Conservation (phyloP, 73 alveolate species). For the Paramecium tetraurelia region DNA sequence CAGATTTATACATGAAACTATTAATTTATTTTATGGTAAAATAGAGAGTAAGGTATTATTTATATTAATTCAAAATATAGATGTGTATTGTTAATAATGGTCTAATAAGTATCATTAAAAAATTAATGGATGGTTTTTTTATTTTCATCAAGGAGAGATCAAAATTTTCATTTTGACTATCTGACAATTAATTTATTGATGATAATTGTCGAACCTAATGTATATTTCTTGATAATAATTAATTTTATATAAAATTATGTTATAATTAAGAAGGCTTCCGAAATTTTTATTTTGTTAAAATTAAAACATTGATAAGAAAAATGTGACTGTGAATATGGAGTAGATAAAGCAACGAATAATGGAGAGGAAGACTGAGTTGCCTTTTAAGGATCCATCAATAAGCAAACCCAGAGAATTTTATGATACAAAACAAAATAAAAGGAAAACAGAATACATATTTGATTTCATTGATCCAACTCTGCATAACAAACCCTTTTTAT, state of each 20-base stretch:
- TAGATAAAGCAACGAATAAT: background rate
- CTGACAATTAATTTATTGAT: background rate
- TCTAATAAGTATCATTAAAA: background rate
- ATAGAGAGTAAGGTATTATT: background rate
- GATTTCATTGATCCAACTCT: constrained; percentile 43
- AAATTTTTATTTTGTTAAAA: background rate
- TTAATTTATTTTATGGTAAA: background rate
- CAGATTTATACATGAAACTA: background rate
- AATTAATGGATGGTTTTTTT: background rate
- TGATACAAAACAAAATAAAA: constrained; percentile 53
- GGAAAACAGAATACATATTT: constrained; percentile 47
- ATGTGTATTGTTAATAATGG: background rate
- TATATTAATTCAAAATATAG: background rate
- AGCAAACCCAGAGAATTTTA: constrained; percentile 33
- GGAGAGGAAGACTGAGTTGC: constrained; percentile 51
- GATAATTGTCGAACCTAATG: background rate
- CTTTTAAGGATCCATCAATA: constrained; percentile 31
- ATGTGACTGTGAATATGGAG: background rate
- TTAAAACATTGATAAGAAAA: background rate
- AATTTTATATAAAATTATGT: background rate
- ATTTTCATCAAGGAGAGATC: background rate
- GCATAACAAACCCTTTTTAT: background rate
- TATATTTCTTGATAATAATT: background rate
- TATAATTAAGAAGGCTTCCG: background rate
- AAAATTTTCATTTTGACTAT: background rate